Conservation (phyloP, 164 flowering plant genomes). For the Magnolia kwangsiensis region DNA sequence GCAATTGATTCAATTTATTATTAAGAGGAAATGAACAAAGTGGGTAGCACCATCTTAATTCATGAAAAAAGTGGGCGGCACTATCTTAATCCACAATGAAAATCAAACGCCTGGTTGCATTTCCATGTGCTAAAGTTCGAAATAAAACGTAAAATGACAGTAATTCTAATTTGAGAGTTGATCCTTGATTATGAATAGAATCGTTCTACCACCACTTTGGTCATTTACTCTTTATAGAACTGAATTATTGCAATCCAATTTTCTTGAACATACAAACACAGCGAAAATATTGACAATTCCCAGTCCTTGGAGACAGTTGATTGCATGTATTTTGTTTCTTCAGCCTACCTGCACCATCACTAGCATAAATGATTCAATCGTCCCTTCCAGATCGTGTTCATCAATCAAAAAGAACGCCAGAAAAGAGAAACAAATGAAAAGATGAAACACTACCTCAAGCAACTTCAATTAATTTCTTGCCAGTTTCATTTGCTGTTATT, state of each 20-base stretch:
- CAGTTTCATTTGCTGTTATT: neutral
- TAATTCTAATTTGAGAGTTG: no score
- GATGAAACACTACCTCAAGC: neutral
- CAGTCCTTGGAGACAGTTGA: neutral
- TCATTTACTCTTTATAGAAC: neutral
- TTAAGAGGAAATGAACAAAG: no score
- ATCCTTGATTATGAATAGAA: neutral
- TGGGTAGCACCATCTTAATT: no score
- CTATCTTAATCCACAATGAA: no score
- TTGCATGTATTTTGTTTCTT: neutral
- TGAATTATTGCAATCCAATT: neutral
- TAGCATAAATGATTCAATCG: neutral
- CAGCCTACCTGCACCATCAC: slow-evolving; percentile 1
- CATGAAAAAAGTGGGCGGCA: no score
- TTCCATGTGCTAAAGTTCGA: no score
- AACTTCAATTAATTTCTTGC: neutral
- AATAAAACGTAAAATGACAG: no score
- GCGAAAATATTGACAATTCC: neutral
- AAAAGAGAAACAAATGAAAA: neutral
- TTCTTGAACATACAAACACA: neutral
- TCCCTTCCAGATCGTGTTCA: neutral
- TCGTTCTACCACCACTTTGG: neutral
- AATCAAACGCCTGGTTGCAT: no score
- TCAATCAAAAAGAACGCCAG: neutral
- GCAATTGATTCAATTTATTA: no score